Evolutionary conservation across 441 rosid species (phyloP), one percentile per base, ranked within the genome.

Genomic region (Aleurites moluccanus): DNA sequence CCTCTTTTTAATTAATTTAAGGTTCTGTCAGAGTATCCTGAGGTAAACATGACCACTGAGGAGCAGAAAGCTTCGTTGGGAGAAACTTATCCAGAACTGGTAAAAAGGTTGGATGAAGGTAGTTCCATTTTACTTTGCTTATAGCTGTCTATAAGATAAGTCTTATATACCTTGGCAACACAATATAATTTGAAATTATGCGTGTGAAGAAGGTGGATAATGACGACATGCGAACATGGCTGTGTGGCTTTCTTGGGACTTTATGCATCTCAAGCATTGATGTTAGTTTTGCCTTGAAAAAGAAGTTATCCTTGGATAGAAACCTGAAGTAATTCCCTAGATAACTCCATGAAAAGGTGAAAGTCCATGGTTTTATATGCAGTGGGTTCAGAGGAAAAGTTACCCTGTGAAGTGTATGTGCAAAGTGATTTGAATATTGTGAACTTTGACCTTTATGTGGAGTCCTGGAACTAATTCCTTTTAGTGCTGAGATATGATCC

Each of bases 11-110:
- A 75, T 80, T 81, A 20, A 47, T 78, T 38, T 50, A 86, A 92
- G 97, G 96, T 95, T 75, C 80, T 93, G 50, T 86, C 89, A 42
- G 95, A 89, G 80, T 95, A 95, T 81, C 94, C 95, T 0, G 99
- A 95, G 81, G 93, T 86, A 65, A 85, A 86, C 70, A 83, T 87
- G 90, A 78, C 88, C 1, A 63, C 52, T 8, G 94, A 90, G 56
- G 86, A 89, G 72, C 96, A 91, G 77, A 83, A 71, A 79, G 86
- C 84, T 77, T 87, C 86, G 63, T 73, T 89, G 25, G 94, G 94
- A 70, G 98, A 89, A 85, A 88, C 91, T 42, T 88, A 80, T 73
- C 68, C 74, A 21, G 89, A 86, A 72, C 79, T 95, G 62, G 86
- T 89, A 67, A 79, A 66, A 64, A 89, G 92, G 80, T 78, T 94